A percentile compares a stretch with the other conserved stretches of the same genome.
Evolutionary conservation across 441 rosid genomes (phyloP).

Genomic region (Adansonia grandidieri): DNA sequence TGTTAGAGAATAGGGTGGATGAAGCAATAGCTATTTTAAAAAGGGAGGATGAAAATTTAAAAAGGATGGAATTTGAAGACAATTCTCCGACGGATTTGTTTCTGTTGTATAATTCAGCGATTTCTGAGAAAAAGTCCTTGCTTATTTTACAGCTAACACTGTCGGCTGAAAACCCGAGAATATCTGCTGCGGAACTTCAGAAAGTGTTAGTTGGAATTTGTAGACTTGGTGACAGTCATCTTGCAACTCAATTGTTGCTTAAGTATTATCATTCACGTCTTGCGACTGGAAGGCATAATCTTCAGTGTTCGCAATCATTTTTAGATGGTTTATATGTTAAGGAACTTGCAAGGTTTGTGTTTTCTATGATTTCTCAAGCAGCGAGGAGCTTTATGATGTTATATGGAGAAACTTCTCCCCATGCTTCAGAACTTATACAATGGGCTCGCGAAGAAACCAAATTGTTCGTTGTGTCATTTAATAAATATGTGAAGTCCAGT

Average conservation of each 20-base stretch:
- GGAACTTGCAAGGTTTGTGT: slow-evolving; percentile 58
- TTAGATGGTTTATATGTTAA: slow-evolving; percentile 41
- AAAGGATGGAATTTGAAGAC: slow-evolving; percentile 36
- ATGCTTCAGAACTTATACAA: slow-evolving; percentile 49
- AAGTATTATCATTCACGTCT: slow-evolving; percentile 58
- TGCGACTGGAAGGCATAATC: slow-evolving; percentile 40
- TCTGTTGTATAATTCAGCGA: slow-evolving; percentile 38
- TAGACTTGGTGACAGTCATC: slow-evolving; percentile 52
- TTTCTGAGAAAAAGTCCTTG: slow-evolving; percentile 49
- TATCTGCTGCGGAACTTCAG: slow-evolving; percentile 58
- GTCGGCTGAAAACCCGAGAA: slow-evolving; percentile 60
- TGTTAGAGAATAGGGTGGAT: slow-evolving; percentile 53
- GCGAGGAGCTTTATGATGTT: slow-evolving; percentile 58
- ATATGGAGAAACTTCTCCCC: slow-evolving; percentile 49
- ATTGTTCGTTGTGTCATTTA: slow-evolving; percentile 44
- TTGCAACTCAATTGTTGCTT: slow-evolving; percentile 53
- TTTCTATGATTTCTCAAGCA: slow-evolving; percentile 67
- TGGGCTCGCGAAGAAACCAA: slow-evolving; percentile 59
- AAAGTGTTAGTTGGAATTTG: slow-evolving; percentile 50
- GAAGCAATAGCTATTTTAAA: slow-evolving; percentile 53
- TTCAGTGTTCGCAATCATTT: slow-evolving; percentile 42
- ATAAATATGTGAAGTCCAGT: slow-evolving; percentile 44
- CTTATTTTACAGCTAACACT: slow-evolving; percentile 42
- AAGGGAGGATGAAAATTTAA: slow-evolving; percentile 48
- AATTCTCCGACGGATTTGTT: slow-evolving; percentile 28